Evolutionary conservation across 2,329 filamentous ascomycete genomes (phyloP).

Genomic region (Calcarisporium arbuscula): DNA sequence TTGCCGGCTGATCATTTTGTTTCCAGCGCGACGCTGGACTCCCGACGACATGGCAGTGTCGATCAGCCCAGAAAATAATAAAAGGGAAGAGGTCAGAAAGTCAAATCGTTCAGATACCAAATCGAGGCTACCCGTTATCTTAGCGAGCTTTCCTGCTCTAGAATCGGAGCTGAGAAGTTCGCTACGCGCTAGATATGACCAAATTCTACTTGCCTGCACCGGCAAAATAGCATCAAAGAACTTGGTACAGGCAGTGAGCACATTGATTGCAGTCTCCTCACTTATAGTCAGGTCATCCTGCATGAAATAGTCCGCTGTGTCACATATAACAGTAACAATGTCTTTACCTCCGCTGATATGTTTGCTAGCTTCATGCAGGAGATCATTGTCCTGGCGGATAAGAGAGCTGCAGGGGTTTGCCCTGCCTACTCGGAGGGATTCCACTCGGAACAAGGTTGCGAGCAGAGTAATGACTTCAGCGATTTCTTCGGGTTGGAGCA

Average conservation of each 20-base stretch:
- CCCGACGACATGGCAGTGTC: slow-evolving; percentile 67
- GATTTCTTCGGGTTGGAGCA: slow-evolving; percentile 54
- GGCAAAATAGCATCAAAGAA: slow-evolving; percentile 70
- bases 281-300: slow-evolving; percentile 50
- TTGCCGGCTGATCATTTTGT: slow-evolving; percentile 41
- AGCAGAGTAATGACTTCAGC: slow-evolving; percentile 71
- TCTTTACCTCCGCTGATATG: slow-evolving; percentile 58
- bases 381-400: slow-evolving; percentile 26
- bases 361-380: slow-evolving; percentile 51
- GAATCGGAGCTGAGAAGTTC: slow-evolving; percentile 72
- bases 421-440: slow-evolving; percentile 30
- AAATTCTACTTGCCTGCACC: slow-evolving; percentile 76
- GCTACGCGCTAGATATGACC: slow-evolving; percentile 82
- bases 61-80: slow-evolving; percentile 68
- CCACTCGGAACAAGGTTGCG: slow-evolving; percentile 58
- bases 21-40: slow-evolving; percentile 56
- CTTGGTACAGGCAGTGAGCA: slow-evolving; percentile 65
- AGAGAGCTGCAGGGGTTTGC: slow-evolving; percentile 23
- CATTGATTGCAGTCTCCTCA: slow-evolving; percentile 59
- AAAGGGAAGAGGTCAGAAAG: slow-evolving; percentile 67
- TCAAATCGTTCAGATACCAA: slow-evolving; percentile 69
- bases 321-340: slow-evolving; percentile 73
- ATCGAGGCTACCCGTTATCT: slow-evolving; percentile 77
- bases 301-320: slow-evolving; percentile 70
- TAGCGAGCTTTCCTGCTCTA: slow-evolving; percentile 67